Percentiles rank a stretch among this genome's conserved stretches.
These are phyloP conservation scores for Oemleria cerasiformis DNA, from an alignment of 306 rosid species.

Conservation along the genomic window DNA sequence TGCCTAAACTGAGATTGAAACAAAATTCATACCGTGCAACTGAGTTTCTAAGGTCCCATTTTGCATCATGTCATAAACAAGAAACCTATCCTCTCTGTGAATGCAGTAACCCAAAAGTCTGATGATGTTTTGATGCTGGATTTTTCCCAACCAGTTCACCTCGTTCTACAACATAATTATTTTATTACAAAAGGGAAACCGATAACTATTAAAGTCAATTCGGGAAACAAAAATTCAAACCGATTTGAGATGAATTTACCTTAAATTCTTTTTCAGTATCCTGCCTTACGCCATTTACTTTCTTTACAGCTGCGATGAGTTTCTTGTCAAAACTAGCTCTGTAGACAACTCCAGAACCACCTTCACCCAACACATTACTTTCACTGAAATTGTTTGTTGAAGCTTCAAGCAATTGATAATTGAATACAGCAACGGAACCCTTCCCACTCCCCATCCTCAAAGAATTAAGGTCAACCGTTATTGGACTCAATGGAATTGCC, in stretches of 20 bases:
- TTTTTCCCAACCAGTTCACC: constrained; percentile 78
- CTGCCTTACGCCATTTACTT: constrained; percentile 38
- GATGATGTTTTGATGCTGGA: constrained; percentile 73
- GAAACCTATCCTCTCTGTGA: constrained; percentile 68
- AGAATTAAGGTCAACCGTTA: constrained; percentile 50
- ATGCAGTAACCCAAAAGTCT: constrained; percentile 77
- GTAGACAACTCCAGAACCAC: constrained; percentile 56
- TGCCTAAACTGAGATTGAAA: constrained; percentile 12
- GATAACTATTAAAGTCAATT: constrained; percentile 16
- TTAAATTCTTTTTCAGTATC: constrained; percentile 70
- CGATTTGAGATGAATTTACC: constrained; percentile 37
- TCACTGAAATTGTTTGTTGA: constrained; percentile 68
- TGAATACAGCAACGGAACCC: constrained; percentile 58
- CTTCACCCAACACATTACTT: constrained; percentile 57
- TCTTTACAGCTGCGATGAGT: constrained; percentile 66
- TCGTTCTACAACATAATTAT: constrained; percentile 62
- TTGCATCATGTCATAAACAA: constrained; percentile 75
- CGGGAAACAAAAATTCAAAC: constrained; percentile 13
- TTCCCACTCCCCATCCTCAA: constrained; percentile 60
- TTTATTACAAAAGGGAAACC: constrained; percentile 8
- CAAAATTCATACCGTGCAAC: constrained; percentile 51
- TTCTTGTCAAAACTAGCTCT: constrained; percentile 70
- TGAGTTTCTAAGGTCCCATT: constrained; percentile 74
- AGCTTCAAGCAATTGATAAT: constrained; percentile 64
- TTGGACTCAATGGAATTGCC: constrained; percentile 39